phyloP scores from a whole-genome alignment of 441 rosid genomes.

The Erodium texanum region DNA sequence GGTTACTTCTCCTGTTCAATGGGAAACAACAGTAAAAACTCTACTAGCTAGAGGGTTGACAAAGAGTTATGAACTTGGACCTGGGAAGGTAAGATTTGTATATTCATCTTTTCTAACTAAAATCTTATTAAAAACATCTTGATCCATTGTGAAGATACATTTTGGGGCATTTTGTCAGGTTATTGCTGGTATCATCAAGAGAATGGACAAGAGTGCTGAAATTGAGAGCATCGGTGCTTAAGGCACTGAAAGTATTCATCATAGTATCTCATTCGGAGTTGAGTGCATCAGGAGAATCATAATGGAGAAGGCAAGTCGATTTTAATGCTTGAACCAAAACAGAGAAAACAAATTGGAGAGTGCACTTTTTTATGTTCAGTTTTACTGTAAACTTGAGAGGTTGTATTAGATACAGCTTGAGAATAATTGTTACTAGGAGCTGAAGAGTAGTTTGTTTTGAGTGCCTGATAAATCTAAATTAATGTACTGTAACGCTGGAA shows the following conservation, averaged over 20 bases:
- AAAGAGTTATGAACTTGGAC: constrained; percentile 91
- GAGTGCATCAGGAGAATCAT: too few species aligned
- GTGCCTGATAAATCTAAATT: not conserved
- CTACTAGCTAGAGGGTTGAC: constrained; percentile 65
- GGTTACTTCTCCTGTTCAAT: constrained; percentile 96
- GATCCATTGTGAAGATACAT: too few species aligned
- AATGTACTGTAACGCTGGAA: not conserved
- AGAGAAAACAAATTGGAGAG: too few species aligned
- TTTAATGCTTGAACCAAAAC: too few species aligned
- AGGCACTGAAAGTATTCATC: not conserved
- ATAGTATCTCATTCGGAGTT: too few species aligned
- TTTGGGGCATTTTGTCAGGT: constrained; percentile 37
- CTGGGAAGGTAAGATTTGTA: constrained; percentile 64
- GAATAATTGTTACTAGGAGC: not conserved
- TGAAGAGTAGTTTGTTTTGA: not conserved
- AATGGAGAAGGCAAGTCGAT: too few species aligned
- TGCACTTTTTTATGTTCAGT: too few species aligned
- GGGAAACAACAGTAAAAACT: constrained; percentile 89
- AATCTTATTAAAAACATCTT: too few species aligned
- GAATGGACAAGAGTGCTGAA: constrained; percentile 67
- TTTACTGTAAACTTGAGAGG: not conserved
- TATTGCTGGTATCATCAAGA: constrained; percentile 89
- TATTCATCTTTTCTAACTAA: too few species aligned
- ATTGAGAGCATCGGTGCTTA: constrained; percentile 69
- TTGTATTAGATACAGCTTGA: not conserved